These are phyloP conservation scores for Chlorokybus atmophyticus DNA, from an alignment of 139 green algal species.

Conservation along the genomic window DNA sequence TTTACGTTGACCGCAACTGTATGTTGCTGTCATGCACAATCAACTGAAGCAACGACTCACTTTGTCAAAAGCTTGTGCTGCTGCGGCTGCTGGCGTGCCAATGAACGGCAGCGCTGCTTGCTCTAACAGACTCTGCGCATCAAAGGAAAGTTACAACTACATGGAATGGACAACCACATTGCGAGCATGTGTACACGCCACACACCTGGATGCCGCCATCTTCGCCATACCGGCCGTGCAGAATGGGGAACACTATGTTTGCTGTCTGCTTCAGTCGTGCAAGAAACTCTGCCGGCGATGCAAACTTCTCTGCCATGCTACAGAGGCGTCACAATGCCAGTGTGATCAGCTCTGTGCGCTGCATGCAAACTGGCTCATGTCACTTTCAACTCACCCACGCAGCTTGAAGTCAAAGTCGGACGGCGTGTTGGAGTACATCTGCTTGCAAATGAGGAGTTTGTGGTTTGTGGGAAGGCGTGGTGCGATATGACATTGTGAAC, in stretches of 20 bases:
- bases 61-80: conserved; percentile 15
- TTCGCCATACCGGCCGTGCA: conserved; percentile 31
- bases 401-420: conserved; percentile 41
- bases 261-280: conserved; percentile 12
- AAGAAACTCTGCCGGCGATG: conserved; percentile 7
- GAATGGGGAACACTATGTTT: conserved; percentile 33
- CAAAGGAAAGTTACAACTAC: no score
- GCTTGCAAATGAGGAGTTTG: neutral
- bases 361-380: no score
- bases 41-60: neutral
- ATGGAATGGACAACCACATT: no score
- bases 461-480: neutral
- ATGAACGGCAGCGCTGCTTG: conserved; percentile 28
- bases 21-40: neutral
- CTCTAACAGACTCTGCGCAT: conserved; percentile 22
- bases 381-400: conserved; percentile 2
- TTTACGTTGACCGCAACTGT: neutral
- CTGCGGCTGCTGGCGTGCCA: conserved; percentile 15
- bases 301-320: no score
- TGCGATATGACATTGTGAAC: neutral
- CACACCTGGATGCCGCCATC: conserved; percentile 24
- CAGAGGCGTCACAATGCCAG: no score
- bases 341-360: no score
- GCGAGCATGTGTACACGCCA: no score
- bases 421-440: conserved; percentile 35